Percentiles rank a stretch among this genome's conserved stretches.
Evolutionary conservation across 345 rosid species (phyloP).

Genomic region (Zanthoxylum bungeanum): DNA sequence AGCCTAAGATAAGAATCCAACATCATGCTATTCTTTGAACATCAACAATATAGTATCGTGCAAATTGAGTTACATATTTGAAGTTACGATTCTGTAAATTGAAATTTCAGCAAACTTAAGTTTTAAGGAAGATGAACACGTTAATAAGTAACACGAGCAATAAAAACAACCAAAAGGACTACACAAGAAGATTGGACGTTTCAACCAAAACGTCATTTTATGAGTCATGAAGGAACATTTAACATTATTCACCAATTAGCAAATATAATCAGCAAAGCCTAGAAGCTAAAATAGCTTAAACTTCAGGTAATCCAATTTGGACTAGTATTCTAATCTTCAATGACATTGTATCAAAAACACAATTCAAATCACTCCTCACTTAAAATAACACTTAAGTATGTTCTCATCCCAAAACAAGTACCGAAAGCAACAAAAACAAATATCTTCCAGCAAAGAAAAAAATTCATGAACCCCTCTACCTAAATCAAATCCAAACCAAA

Average conservation of each 20-base stretch:
- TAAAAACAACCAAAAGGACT: background rate
- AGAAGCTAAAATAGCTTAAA: background rate
- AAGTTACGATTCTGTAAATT: background rate
- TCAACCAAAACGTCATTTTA: background rate
- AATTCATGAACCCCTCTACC: background rate
- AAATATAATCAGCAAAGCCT: too few species aligned
- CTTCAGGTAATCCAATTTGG: background rate
- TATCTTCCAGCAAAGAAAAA: background rate
- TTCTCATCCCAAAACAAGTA: background rate
- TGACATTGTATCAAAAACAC: background rate
- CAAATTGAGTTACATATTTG: background rate
- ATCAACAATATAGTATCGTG: background rate
- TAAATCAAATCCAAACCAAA: background rate
- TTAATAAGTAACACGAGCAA: background rate
- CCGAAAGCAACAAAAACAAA: slow-evolving; percentile 6
- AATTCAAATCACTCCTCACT: background rate
- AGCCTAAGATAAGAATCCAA: background rate
- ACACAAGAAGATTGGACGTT: background rate
- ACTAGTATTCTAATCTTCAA: background rate
- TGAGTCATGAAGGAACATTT: too few species aligned
- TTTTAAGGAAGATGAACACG: background rate
- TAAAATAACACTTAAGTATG: background rate
- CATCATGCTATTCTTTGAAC: background rate
- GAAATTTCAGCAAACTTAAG: background rate
- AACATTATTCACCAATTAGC: background rate